Conservation (phyloP, 106 monocot genomes). For the Dioscorea zingiberensis region DNA sequence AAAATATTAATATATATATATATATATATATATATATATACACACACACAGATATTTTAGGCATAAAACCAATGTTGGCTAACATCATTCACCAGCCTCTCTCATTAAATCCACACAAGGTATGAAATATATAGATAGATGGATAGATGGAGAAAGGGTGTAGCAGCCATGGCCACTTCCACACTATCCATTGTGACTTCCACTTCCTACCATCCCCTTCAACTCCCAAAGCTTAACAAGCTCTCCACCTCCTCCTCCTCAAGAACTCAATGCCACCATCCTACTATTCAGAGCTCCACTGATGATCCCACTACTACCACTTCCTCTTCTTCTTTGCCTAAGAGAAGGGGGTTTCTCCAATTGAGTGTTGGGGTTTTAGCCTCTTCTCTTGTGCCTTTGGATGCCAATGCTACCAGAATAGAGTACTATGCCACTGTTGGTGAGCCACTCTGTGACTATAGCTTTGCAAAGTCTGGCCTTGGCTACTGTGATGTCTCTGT, state of each 20-base stretch:
- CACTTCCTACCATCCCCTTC: conserved; percentile 12
- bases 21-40: no score
- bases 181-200: conserved; percentile 18
- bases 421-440: conserved; percentile 88
- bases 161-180: conserved; percentile 26
- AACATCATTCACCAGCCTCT: no score
- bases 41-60: no score
- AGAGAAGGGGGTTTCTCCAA: conserved; percentile 42
- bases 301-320: neutral
- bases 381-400: conserved; percentile 20
- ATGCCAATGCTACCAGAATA: conserved; percentile 70
- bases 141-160: neutral
- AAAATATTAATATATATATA: no score
- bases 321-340: conserved; percentile 17
- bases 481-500: conserved; percentile 72
- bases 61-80: no score
- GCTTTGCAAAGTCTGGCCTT: conserved; percentile 74
- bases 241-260: neutral
- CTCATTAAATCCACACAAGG: neutral
- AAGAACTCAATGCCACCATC: neutral
- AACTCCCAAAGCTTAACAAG: conserved; percentile 8
- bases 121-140: neutral
- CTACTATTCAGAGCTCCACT: conserved; percentile 5
- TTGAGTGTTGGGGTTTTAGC: conserved; percentile 47
- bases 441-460: conserved; percentile 71